Evolutionary conservation across 768 basidiomycete species (phyloP), one percentile per base, ranked within the genome.

Genomic region (Galerina sulciceps): DNA sequence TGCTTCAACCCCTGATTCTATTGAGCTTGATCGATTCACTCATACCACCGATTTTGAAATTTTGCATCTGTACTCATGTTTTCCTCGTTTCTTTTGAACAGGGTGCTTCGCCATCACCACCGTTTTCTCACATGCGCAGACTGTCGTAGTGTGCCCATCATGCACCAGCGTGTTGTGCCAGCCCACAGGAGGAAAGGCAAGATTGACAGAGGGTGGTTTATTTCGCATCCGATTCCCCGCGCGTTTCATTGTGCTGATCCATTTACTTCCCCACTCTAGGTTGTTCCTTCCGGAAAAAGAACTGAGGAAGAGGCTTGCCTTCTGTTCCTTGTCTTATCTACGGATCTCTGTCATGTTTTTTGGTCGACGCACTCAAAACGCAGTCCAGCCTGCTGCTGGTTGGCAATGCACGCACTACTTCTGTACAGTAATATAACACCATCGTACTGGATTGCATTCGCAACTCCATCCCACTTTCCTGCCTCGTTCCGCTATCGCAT

Each of bases 61-160:
- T 44, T 36, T 35, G 42, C 22, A 40, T 20, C 36, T 6, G 45
- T 56, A 51, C 54, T 54, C 60, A 65, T 64, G 55, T 51, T 60
- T 23, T 47, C 47, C 61, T 58, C 54, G 61, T 63, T 67, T 42
- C 26, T 31, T 56, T 48, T 17, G 63, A 54, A 4, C 59, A 93
- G 94, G 94, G 63, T 96, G 94, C 84, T 94, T 94, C 75, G 86
- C 88, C 67, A 93, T 94, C 76, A 95, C 94, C 69, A 96, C 94
- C 65, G 96, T 99, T 69, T 99, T 99, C 88, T 99, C 97, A 65
- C 96, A 99, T 78, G 96, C 96, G 38, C 95, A 98, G 79, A 96
- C 94, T 62, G 97, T 98, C 62, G 95, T 98, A 49, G 81, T 94
- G 70, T 99, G 97, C 76, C 85, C 85, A 55, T 89, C 92, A 48